Evolutionary conservation across 1,139 yeast species (phyloP), one percentile per base, ranked within the genome.

Genomic region (Debaryomycetaceae sp.): DNA sequence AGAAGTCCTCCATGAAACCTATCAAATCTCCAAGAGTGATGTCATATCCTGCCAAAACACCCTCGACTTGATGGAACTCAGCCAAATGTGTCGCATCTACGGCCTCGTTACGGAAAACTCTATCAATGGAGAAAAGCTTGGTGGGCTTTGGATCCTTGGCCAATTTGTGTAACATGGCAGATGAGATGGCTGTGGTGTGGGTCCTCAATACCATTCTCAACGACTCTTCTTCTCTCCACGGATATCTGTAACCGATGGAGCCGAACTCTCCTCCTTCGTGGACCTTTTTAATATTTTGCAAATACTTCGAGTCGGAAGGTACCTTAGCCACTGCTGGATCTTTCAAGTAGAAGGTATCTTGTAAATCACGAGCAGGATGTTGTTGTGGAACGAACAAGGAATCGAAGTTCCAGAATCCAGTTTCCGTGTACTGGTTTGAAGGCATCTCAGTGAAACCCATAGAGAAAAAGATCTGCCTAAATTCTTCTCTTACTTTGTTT

Each of bases 11-110:
- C 99, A 95, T 91, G 80, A 95, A 95, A 38, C 97, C 97, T 68
- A 95, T 95, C 68, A 95, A 78, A 64, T 91, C 97, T 50, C 99
- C 99, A 57, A 95, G 76, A 20, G 99, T 91, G 59, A 93, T 76
- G 68, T 90, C 87, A 70, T 89, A 91, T 62, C 96, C 99, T 35
- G 98, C 99, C 66, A 95, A 78, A 45, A 95, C 99, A 74, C 99
- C 99, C 74, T 95, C 99, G 50, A 95, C 96, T 75, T 95, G 99
- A 71, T 93, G 98, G 78, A 95, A 95, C 74, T 95, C 99, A 24
- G 99, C 99, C 70, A 95, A 81, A 70, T 95, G 99, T n/a, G 99
- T 95, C 44, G 98, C 99, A 66, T 95, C 99, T 45, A 95, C 99
- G 22, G 99, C 98, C 75, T 95, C 99, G 66, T 95, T 95, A 75